Evolutionary conservation across 2,329 filamentous ascomycete genomes (phyloP).

Genomic region (Trichoderma endophyticum): DNA sequence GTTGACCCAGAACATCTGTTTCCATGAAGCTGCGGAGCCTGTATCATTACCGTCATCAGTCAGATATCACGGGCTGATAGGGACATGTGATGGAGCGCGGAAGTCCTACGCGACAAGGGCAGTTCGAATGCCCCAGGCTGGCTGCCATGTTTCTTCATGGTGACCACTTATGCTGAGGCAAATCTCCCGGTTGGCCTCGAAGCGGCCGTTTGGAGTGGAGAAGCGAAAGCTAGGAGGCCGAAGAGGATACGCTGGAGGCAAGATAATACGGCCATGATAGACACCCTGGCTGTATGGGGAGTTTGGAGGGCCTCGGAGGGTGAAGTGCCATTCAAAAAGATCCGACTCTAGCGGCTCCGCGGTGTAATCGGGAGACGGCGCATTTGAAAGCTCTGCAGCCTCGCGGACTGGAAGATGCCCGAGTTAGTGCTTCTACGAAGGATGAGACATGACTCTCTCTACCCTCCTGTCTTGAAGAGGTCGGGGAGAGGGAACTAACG

Average conservation of each 20-base stretch:
- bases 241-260: constrained; percentile 85
- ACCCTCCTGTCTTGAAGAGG: neutral
- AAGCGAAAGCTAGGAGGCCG: constrained; percentile 96
- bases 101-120: constrained; percentile 62
- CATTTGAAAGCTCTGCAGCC: constrained; percentile 77
- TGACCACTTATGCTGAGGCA: constrained; percentile 91
- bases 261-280: constrained; percentile 92
- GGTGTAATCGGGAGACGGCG: constrained; percentile 80
- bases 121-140: constrained; percentile 93
- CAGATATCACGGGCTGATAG: neutral
- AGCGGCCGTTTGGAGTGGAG: constrained; percentile 83
- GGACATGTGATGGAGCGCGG: neutral
- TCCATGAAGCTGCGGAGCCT: constrained; percentile 87
- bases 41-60: neutral
- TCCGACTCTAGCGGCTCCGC: constrained; percentile 83
- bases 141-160: constrained; percentile 98
- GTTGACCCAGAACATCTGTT: constrained; percentile 78
- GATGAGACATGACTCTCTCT: neutral
- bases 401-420: constrained; percentile 64
- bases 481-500: constrained; percentile 47
- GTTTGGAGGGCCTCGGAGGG: constrained; percentile 80
- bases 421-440: constrained; percentile 3
- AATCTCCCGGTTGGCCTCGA: constrained; percentile 95
- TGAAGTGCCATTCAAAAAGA: constrained; percentile 99
- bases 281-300: constrained; percentile 78